Conservation (phyloP, 495 filamentous ascomycete species). For the Penicillium maclennaniae region DNA sequence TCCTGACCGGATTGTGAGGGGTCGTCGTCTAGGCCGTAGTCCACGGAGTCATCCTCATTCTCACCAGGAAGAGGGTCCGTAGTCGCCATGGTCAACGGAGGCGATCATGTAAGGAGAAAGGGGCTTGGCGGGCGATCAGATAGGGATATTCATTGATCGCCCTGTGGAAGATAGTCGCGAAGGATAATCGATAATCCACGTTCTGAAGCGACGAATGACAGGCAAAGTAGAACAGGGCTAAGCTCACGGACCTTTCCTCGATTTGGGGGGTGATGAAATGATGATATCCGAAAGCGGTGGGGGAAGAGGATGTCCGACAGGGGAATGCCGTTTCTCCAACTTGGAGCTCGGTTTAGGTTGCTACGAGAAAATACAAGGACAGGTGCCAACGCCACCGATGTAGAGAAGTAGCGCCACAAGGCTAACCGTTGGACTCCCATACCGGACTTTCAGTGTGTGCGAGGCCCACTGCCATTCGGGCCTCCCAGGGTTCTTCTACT, state of each 20-base stretch:
- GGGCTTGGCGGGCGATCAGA: constrained; percentile 23
- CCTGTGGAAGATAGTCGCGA: constrained; percentile 10
- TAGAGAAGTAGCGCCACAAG: neutral
- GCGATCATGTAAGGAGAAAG: constrained; percentile 23
- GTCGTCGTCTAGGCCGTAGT: constrained; percentile 30
- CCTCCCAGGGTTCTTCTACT: constrained; percentile 6
- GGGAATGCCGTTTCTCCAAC: neutral
- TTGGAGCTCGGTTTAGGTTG: no score
- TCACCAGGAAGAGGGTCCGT: constrained; percentile 24
- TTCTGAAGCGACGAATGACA: constrained; percentile 8
- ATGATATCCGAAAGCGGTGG: constrained; percentile 7
- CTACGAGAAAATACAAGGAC: neutral
- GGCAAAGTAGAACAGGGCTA: constrained; percentile 3
- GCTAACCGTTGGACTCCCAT: neutral
- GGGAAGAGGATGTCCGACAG: neutral
- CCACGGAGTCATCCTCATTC: constrained; percentile 36
- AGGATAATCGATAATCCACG: neutral
- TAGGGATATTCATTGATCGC: constrained; percentile 14
- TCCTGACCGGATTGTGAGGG: constrained; percentile 23
- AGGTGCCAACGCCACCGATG: neutral
- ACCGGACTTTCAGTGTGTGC: constrained; percentile 11
- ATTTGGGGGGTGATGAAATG: constrained; percentile 5
- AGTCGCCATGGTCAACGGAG: constrained; percentile 18
- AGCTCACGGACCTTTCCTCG: constrained; percentile 7
- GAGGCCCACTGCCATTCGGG: constrained; percentile 4